phyloP scores from a whole-genome alignment of 495 filamentous ascomycete species.

The Penicillium fimorum region DNA sequence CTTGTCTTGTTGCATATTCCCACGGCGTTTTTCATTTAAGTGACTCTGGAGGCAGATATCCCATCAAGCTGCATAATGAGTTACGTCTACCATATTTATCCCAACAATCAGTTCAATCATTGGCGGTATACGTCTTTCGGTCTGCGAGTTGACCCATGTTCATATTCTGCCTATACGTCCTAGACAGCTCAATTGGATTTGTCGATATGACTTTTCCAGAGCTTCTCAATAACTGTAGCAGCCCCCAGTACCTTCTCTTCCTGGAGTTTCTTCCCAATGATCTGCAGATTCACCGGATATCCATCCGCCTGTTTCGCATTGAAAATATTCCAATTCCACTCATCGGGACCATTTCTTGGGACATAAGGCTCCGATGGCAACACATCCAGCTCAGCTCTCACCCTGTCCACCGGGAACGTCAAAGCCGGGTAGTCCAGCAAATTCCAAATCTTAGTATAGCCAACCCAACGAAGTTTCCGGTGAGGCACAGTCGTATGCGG shows the following conservation, averaged over 20 bases:
- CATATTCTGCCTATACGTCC: not conserved
- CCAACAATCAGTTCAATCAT: not conserved
- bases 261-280: slow-evolving; percentile 52
- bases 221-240: slow-evolving; percentile 41
- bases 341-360: slow-evolving; percentile 51
- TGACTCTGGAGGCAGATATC: slow-evolving; percentile 15
- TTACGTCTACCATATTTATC: slow-evolving; percentile 12
- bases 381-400: slow-evolving; percentile 47
- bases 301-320: slow-evolving; percentile 40
- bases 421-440: slow-evolving; percentile 62
- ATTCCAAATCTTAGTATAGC: slow-evolving; percentile 71
- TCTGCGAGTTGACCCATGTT: not conserved
- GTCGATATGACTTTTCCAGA: slow-evolving; percentile 24
- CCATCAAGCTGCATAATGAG: slow-evolving; percentile 17
- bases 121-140: not conserved
- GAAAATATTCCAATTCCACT: slow-evolving; percentile 50
- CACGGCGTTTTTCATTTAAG: slow-evolving; percentile 25
- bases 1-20: slow-evolving; percentile 25
- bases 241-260: slow-evolving; percentile 54
- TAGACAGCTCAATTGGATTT: not conserved
- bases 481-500: slow-evolving; percentile 50
- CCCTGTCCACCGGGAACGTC: slow-evolving; percentile 54
- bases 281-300: slow-evolving; percentile 52
- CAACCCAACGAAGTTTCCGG: slow-evolving; percentile 47
- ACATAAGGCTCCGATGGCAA: slow-evolving; percentile 42